These are phyloP conservation scores for Citrus maxima DNA, from an alignment of 345 rosid species.

Conservation along the genomic window DNA sequence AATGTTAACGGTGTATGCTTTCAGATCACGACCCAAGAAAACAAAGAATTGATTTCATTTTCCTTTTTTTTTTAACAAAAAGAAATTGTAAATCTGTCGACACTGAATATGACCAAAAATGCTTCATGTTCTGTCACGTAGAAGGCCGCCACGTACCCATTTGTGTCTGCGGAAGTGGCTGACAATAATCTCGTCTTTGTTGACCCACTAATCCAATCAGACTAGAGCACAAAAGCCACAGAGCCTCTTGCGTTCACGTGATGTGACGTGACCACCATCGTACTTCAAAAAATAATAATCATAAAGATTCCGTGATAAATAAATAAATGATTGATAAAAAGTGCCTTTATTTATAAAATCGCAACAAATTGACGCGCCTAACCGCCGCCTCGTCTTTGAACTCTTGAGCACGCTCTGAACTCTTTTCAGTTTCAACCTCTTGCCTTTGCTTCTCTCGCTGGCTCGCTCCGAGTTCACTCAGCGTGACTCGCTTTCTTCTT, in stretches of 20 bases:
- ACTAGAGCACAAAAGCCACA: too few species aligned
- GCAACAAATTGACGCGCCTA: not conserved
- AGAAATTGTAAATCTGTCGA: too few species aligned
- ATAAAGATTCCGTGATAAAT: not conserved
- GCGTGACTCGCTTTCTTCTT: not conserved
- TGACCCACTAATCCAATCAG: not conserved
- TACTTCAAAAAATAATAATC: not conserved
- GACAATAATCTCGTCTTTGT: not conserved
- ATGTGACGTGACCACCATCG: not conserved
- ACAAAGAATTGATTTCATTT: too few species aligned
- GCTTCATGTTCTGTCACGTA: not conserved
- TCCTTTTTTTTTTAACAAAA: too few species aligned
- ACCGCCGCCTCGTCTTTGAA: constrained; percentile 3
- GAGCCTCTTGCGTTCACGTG: not conserved
- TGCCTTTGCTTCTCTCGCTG: not conserved
- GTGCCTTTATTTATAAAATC: not conserved
- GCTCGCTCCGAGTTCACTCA: constrained; percentile 1
- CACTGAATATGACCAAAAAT: not conserved
- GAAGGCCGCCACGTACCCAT: not conserved
- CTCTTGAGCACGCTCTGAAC: not conserved
- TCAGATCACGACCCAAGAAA: not conserved
- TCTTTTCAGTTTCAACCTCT: not conserved
- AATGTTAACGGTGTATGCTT: not conserved
- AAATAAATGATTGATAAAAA: not conserved
- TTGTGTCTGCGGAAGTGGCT: not conserved